Conservation (phyloP, 768 basidiomycete species). For the Calocera viscosa region DNA sequence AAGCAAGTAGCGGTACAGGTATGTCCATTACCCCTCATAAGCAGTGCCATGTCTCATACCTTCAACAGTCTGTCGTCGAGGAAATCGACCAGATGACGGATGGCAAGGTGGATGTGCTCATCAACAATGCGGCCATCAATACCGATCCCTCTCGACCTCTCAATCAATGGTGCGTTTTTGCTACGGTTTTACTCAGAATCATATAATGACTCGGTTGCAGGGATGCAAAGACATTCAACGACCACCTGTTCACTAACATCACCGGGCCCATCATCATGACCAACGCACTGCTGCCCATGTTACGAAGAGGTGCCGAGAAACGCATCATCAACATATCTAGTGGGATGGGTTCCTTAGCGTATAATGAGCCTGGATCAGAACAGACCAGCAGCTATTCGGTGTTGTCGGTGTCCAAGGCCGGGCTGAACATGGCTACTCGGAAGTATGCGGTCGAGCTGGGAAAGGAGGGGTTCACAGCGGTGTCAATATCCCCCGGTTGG, state of each 20-base stretch:
- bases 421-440: slow-evolving; percentile 12
- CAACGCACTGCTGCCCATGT: slow-evolving; percentile 32
- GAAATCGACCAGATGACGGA: slow-evolving; percentile 17
- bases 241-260: slow-evolving; percentile 24
- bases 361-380: slow-evolving; percentile 5
- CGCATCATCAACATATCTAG: slow-evolving; percentile 12
- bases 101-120: slow-evolving; percentile 30
- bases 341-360: slow-evolving; percentile 10
- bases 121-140: slow-evolving; percentile 29
- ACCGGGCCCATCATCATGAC: slow-evolving; percentile 28
- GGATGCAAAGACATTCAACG: slow-evolving; percentile 8
- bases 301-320: slow-evolving; percentile 17
- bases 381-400: not conserved
- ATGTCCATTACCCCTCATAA: not conserved
- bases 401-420: slow-evolving; percentile 7
- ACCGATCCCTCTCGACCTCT: not conserved
- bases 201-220: not conserved
- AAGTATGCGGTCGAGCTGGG: slow-evolving; percentile 2
- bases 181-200: not conserved
- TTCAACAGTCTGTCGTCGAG: slow-evolving; percentile 13
- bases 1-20: slow-evolving; percentile 26
- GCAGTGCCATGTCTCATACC: not conserved
- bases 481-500: slow-evolving; percentile 9
- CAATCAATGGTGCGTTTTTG: not conserved
- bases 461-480: slow-evolving; percentile 10